Evolutionary conservation across 2,329 filamentous ascomycete genomes (phyloP).

Genomic region (Geosmithia putterillii): DNA sequence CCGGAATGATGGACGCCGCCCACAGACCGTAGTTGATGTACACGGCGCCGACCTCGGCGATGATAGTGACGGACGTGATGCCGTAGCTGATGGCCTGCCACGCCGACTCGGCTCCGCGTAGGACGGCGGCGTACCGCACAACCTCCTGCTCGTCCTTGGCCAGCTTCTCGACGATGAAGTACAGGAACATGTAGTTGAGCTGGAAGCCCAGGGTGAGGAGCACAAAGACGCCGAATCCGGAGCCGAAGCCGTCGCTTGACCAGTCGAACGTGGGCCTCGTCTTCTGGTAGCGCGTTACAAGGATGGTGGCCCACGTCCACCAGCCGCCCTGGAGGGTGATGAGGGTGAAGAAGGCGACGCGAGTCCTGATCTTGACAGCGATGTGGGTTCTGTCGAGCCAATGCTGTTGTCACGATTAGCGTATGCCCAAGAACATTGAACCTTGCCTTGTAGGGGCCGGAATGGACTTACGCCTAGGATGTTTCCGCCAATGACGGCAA

Average conservation of each 20-base stretch:
- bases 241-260: constrained; percentile 49
- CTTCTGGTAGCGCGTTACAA: constrained; percentile 46
- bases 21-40: constrained; percentile 63
- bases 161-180: constrained; percentile 58
- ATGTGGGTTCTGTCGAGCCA: constrained; percentile 49
- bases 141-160: constrained; percentile 50
- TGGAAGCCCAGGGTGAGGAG: constrained; percentile 58
- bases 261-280: constrained; percentile 54
- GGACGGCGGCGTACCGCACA: constrained; percentile 53
- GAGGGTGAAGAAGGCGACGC: constrained; percentile 41
- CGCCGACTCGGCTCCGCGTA: constrained; percentile 60
- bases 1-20: constrained; percentile 49
- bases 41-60: constrained; percentile 52
- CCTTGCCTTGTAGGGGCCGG: neutral
- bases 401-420: constrained; percentile 11
- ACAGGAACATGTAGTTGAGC: constrained; percentile 63
- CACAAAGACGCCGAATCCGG: constrained; percentile 54
- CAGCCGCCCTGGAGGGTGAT: constrained; percentile 51
- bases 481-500: constrained; percentile 50
- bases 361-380: constrained; percentile 38
- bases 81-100: constrained; percentile 65
- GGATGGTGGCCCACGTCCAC: constrained; percentile 60
- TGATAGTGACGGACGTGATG: constrained; percentile 45
- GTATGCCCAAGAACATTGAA: too few relatives aligned
- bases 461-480: constrained; percentile 39